Evolutionary conservation across 2,329 filamentous ascomycete genomes (phyloP).

Genomic region (Sporothrix dimorphospora): DNA sequence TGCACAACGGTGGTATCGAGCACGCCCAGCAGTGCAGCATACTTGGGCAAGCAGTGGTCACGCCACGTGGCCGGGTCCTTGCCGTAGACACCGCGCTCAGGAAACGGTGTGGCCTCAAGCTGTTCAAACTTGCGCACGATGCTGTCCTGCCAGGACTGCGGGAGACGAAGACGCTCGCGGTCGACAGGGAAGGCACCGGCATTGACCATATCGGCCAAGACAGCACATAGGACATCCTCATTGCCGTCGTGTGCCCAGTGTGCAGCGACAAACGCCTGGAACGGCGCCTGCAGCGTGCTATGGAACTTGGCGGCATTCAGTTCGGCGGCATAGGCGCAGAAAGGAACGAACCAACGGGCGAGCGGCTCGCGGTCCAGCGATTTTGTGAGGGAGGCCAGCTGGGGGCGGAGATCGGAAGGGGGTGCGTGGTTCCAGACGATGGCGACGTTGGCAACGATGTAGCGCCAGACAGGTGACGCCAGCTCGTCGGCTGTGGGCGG

Average conservation of each 20-base stretch:
- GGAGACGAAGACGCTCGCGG: conserved; percentile 59
- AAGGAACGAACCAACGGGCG: conserved; percentile 75
- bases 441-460: conserved; percentile 60
- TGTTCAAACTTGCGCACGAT: conserved; percentile 71
- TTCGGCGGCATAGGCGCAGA: conserved; percentile 80
- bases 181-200: conserved; percentile 55
- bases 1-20: conserved; percentile 65
- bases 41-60: conserved; percentile 66
- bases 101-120: conserved; percentile 66
- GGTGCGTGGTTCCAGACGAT: conserved; percentile 76
- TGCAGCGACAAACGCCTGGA: conserved; percentile 79
- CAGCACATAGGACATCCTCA: conserved; percentile 69
- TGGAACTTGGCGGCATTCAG: conserved; percentile 75
- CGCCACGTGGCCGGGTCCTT: conserved; percentile 65
- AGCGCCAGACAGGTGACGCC: conserved; percentile 57
- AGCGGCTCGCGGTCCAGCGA: conserved; percentile 67
- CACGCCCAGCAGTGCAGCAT: conserved; percentile 68
- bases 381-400: conserved; percentile 67
- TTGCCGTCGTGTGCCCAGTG: conserved; percentile 71
- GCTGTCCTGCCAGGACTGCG: conserved; percentile 72
- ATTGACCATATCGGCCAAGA: conserved; percentile 67
- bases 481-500: neutral
- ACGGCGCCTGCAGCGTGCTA: conserved; percentile 75
- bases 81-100: conserved; percentile 64
- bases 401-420: conserved; percentile 75